Evolutionary conservation across 495 filamentous ascomycete species (phyloP), one percentile per base, ranked within the genome.

Genomic region (Coniosporium apollinis): DNA sequence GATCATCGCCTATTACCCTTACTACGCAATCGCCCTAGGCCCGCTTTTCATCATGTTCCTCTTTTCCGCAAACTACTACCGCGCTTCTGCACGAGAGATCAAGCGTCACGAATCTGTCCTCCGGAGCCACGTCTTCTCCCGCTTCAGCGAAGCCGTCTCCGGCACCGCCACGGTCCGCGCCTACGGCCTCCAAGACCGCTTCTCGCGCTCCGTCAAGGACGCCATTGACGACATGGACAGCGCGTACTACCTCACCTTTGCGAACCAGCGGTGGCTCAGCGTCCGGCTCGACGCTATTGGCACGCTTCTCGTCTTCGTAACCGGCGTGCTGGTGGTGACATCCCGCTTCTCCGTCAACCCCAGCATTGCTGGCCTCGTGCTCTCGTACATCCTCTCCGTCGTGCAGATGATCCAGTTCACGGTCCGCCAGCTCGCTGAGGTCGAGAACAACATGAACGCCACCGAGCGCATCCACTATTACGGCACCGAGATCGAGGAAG

Each of bases 321-420:
- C 76, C 1, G 82, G 83, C 33, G 84, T 94, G 38, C 61, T 96
- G 28, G 87, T 96, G 19, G 82, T 94, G 10, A 94, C 87, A 2
- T 91, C 82, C 3, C 75, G 86, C n/a, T 93, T 94, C 58, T 69
- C 69, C 32, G 81, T 94, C 29, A 56, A 69, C 21, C 89, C 87
- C 7, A 83, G 78, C 34, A 91, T 84, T 37, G 76, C 69, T 34
- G 87, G 89, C 14, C 58, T 96, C 19, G 84, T 96, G 0, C 65
- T 96, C 7, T 86, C 80, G 8, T 94, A 94, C 51, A 92, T 96
- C 44, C 66, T 96, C 2, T 69, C 76, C 20, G 91, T 94, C 42
- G 84, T 91, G n/a, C 81, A 89, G 57, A 84, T 93, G 79, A 72
- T 94, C 30, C 85, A 94, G 51, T 94, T 92, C 57, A 85, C 84